Percentiles rank a stretch among this genome's conserved stretches.
Evolutionary conservation across 2,329 filamentous ascomycete genomes (phyloP).

Genomic region (Colletotrichum agaves): DNA sequence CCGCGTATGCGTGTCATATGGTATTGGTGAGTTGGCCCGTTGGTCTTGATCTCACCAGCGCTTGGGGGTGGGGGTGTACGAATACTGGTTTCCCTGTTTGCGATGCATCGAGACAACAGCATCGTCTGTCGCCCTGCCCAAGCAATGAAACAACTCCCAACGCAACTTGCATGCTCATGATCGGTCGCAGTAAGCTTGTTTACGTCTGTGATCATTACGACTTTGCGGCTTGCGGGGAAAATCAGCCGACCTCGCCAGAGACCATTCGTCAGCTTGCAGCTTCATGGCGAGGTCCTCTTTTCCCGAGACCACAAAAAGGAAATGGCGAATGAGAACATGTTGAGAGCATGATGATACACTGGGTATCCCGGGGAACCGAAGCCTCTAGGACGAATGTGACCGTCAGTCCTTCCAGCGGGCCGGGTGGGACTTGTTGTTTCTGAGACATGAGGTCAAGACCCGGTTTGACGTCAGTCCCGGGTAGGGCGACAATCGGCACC

Average conservation of each 20-base stretch:
- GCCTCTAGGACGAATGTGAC: constrained; percentile 1
- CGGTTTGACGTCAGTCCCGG: constrained; percentile 15
- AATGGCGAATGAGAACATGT: constrained; percentile 12
- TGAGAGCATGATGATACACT: constrained; percentile 16
- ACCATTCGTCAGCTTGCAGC: constrained; percentile 27
- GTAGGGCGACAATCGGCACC: neutral
- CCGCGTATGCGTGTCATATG: neutral
- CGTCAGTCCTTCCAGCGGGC: neutral
- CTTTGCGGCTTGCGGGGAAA: neutral
- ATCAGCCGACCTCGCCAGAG: constrained; percentile 9
- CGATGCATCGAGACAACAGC: constrained; percentile 7
- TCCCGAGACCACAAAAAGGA: constrained; percentile 4
- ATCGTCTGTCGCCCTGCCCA: neutral
- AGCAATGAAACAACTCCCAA: neutral
- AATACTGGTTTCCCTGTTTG: constrained; percentile 2
- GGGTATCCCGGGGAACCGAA: neutral
- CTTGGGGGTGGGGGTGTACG: neutral
- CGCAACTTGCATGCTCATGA: neutral
- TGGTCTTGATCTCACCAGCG: neutral
- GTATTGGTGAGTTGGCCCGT: neutral
- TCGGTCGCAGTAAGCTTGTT: neutral
- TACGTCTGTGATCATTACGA: neutral
- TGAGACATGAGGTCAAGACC: constrained; percentile 12
- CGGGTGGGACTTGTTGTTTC: neutral
- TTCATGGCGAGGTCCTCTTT: neutral